These are phyloP conservation scores for Flueggea neowawraea DNA, from an alignment of 441 rosid species.

Conservation along the genomic window DNA sequence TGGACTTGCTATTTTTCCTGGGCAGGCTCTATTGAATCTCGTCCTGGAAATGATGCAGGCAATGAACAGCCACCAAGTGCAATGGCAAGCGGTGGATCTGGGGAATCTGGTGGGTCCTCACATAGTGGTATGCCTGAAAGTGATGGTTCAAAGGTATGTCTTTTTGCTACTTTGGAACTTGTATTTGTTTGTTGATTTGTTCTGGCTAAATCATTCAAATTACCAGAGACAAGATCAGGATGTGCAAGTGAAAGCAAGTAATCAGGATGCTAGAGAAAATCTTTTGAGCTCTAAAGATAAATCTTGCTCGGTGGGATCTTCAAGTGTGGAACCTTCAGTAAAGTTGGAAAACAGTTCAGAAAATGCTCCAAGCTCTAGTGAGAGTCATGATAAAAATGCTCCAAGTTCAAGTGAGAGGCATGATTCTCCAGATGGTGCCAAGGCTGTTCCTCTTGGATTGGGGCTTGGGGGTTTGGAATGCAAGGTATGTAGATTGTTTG, in stretches of 20 bases:
- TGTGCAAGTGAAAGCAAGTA: conserved; percentile 19
- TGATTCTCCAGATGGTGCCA: conserved; percentile 32
- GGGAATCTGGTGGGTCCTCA: conserved; percentile 25
- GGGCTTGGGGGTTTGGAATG: conserved; percentile 80
- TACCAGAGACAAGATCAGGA: conserved; percentile 19
- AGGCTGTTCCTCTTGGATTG: conserved; percentile 76
- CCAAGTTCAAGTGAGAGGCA: conserved; percentile 34
- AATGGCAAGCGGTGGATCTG: conserved; percentile 22
- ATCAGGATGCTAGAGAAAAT: conserved; percentile 22
- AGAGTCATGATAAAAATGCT: conserved; percentile 28
- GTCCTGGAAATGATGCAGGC: conserved; percentile 15
- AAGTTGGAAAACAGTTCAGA: conserved; percentile 34
- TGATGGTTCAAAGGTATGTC: conserved; percentile 43
- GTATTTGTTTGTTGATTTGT: not conserved
- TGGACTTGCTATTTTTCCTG: conserved; percentile 14
- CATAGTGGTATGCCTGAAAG: conserved; percentile 23
- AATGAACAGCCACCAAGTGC: conserved; percentile 16
- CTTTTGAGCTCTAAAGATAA: conserved; percentile 25
- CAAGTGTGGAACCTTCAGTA: conserved; percentile 21
- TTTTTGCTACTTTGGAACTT: conserved; percentile 4
- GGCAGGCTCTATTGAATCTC: conserved; percentile 32
- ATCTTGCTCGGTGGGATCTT: conserved; percentile 20
- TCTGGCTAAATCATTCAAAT: conserved; percentile 8
- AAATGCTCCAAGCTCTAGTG: conserved; percentile 34
- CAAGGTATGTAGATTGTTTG: conserved; percentile 47